Base-by-base conservation (phyloP, 345 rosid genomes). In the Syzygium jambos region DNA sequence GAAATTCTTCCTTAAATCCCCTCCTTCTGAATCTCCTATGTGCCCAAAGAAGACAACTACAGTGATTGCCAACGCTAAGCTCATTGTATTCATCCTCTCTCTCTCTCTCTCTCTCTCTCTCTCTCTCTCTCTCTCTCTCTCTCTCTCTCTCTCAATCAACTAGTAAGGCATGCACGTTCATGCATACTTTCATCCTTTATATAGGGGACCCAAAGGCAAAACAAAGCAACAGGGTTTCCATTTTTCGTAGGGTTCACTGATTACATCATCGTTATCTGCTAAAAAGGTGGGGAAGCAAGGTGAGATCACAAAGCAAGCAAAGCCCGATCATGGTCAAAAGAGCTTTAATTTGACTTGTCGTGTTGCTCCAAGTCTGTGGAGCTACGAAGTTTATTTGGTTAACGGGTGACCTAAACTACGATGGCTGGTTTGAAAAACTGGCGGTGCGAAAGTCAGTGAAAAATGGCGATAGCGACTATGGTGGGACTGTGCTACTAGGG, bases 1-100 rank as follows among this genome's bases (percentile, higher is more conserved):
- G 86, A 90, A 92, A 1, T 86, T 52, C 91, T 89, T 88, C 87
- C 78, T 89, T 89, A 90, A 86, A 2, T 57, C 59, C 51, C 90
- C 90, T 55, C 89, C 92, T 27, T 89, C 23, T 22, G 90, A 86
- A 57, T 51, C 84, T 22, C 86, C 89, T 19, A 88, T 38, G 54
- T 38, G 52, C 8, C 80, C 88, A 87, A 56, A 85, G 5, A 57
- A 27, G 34, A 34, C 49, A n/a, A 51, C 53, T 41, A 68, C 54
- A 23, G 49, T 25, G 38, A 85, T 73, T 5, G 38, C 82, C 82
- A 73, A 23, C 14, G 38, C 82, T 73, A 73, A 73, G 82, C 82
- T 73, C 49, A 73, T 10, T 34, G 38, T 73, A 38, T 73, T 73
- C 23, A 3, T 34, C 38, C 73, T 61, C 68, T 61, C 68, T 63